Evolutionary conservation across 345 rosid genomes (phyloP), one percentile per base, ranked within the genome.

Genomic region (Microcos paniculata): DNA sequence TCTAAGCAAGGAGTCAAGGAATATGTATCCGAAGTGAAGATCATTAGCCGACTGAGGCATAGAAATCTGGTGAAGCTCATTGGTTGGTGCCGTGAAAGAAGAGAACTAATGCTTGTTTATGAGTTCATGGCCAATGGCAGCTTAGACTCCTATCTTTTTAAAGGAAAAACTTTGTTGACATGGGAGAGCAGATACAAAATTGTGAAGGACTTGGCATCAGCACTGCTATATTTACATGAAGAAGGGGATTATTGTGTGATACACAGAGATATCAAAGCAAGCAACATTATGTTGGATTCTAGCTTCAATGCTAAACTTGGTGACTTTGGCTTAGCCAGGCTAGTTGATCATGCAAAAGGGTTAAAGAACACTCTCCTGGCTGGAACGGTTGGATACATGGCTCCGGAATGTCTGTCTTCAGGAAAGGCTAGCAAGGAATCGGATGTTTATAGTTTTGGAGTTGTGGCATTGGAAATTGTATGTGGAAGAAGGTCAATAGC

Each of bases 11-110:
- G 79, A 33, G 11, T 75, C 0, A 71, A 45, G 68, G 82, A 80
- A 49, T 80, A 70, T 21, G 73, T 53, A 4, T 52, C 77, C 0
- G 62, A 76, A 38, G 48, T 80, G 43, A 75, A 55, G 45, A 80
- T 33, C 14, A 71, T 80, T 10, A 62, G 73, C 30, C 66, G 81
- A 38, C 63, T 87, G 53, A 78, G 87, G 72, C 90, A 87, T 67
- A 84, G 81, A 79, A 87, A 85, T 75, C 55, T 83, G 70, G 81
- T 85, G 38, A 84, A 80, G 13, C 70, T 87, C 1, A 77, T 69
- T 4, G 90, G 90, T 14, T 87, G 88, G 90, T 87, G 90, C 53
- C 80, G 75, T 26, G 86, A 87, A 62, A 82, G 78, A 35, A 52
- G 46, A 15, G 86, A 84, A 31, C 48, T 87, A 7, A 26, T 87